These are phyloP conservation scores for Oryza officinalis DNA, from an alignment of 176 grass and related monocot genomes.

Conservation along the genomic window DNA sequence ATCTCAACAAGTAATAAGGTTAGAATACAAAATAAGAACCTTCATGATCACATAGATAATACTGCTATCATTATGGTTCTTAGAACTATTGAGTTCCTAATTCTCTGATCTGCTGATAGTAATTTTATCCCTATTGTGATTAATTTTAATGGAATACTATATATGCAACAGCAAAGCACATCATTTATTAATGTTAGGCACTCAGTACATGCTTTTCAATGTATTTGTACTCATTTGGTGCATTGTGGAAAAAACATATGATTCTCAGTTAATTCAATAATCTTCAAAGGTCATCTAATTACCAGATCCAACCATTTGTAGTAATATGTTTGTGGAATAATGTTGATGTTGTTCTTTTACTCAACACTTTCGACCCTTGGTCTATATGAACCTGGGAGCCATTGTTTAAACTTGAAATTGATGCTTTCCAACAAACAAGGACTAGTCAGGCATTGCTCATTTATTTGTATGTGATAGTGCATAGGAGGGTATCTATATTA, in stretches of 20 bases:
- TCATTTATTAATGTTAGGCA: neutral
- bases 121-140: slow-evolving; percentile 15
- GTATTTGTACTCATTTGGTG: neutral
- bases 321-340: neutral
- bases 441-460: neutral
- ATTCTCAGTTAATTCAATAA: slow-evolving; percentile 6
- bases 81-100: neutral
- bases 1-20: neutral
- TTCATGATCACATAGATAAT: slow-evolving; percentile 13
- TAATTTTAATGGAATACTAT: neutral
- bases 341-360: neutral
- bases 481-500: neutral
- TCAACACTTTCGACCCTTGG: neutral
- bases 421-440: neutral
- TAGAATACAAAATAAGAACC: slow-evolving; percentile 3
- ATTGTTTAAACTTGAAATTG: slow-evolving; percentile 3
- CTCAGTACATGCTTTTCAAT: neutral
- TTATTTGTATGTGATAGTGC: slow-evolving; percentile 1
- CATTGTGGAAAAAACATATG: slow-evolving; percentile 16
- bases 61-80: neutral
- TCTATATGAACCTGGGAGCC: neutral
- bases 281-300: neutral
- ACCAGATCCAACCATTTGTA: neutral
- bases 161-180: neutral
- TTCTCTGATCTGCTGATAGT: neutral